Evolutionary conservation across 169 alveolate genomes (phyloP).

Genomic region (Plasmodium fragile): DNA sequence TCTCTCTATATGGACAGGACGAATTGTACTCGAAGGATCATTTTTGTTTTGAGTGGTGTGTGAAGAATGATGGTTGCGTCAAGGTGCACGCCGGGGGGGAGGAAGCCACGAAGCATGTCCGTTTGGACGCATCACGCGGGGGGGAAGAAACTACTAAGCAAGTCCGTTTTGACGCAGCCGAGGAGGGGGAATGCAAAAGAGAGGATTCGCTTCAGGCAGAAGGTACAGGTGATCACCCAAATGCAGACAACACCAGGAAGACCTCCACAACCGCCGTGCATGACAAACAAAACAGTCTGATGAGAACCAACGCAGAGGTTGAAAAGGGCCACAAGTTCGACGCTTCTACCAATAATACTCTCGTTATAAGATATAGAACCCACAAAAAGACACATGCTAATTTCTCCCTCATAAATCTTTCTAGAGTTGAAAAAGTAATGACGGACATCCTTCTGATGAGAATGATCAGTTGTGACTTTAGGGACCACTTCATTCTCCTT

Average conservation of each 20-base stretch:
- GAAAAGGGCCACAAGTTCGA: background rate
- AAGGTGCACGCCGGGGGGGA: background rate
- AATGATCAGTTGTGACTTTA: constrained; percentile 65
- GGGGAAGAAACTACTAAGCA: background rate
- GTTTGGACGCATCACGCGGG: background rate
- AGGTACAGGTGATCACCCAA: background rate
- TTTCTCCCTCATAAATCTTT: constrained; percentile 38
- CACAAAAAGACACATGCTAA: constrained; percentile 7
- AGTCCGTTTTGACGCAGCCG: background rate
- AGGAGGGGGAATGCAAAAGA: background rate
- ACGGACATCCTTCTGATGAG: constrained; percentile 46
- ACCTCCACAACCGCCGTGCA: background rate
- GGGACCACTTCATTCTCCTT: constrained; percentile 47
- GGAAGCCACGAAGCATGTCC: background rate
- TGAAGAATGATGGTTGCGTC: background rate
- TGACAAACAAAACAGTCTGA: background rate
- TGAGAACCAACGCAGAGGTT: background rate
- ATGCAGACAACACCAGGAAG: background rate
- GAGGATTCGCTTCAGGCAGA: background rate
- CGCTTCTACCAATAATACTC: background rate
- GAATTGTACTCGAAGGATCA: constrained; percentile 18
- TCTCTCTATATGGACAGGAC: constrained; percentile 34
- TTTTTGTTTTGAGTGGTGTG: background rate
- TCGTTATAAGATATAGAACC: constrained; percentile 20
- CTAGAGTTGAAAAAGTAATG: constrained; percentile 65